Evolutionary conservation across 2,329 filamentous ascomycete species (phyloP), one percentile per base, ranked within the genome.

Genomic region (Ramularia collo-cygni): DNA sequence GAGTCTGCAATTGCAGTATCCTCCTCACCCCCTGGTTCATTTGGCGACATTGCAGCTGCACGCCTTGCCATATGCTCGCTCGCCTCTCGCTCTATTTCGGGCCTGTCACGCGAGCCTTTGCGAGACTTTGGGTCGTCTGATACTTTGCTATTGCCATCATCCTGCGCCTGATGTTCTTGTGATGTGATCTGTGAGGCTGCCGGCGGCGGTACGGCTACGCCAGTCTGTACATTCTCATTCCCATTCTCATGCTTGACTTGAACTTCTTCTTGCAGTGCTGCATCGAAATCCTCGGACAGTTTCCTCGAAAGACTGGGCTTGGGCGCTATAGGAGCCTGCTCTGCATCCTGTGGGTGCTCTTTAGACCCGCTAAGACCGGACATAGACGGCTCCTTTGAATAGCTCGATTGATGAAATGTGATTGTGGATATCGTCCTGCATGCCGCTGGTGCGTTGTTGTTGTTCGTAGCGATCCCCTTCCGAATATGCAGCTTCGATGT

Each of bases 1-100:
- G 29, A 8, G 27, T 13, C n/a, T 21, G 36, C 35, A 34, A 24
- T 44, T 8, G 17, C 17, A 3, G 21, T 29, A 16, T 24, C 33
- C 16, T 27, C 16, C 14, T 33, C 28, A 8, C 42, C 19, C 3
- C 27, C 16, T 18, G 12, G 31, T n/a, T 45, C 43, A 15, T 43
- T 37, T 18, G 47, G 26, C 10, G 36, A 43, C 53, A 59, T 50
- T 32, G 48, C 50, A 8, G 56, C 53, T 5, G 56, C 56, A 36
- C 55, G 40, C 14, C 46, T 47, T 4, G 57, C 57, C 18, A 59
- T 37, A 33, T 59, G 58, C 34, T 57, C 50, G 36, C 52, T 59
- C 14, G 57, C 55, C 43, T 57, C 47, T 16, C 48, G 39, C 39
- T 59, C 51, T 18, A 58, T 54, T 8, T 52, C 47, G 9, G 41